Evolutionary conservation across 179 eudicot genomes (phyloP).

Genomic region (Patellifolia procumbens): DNA sequence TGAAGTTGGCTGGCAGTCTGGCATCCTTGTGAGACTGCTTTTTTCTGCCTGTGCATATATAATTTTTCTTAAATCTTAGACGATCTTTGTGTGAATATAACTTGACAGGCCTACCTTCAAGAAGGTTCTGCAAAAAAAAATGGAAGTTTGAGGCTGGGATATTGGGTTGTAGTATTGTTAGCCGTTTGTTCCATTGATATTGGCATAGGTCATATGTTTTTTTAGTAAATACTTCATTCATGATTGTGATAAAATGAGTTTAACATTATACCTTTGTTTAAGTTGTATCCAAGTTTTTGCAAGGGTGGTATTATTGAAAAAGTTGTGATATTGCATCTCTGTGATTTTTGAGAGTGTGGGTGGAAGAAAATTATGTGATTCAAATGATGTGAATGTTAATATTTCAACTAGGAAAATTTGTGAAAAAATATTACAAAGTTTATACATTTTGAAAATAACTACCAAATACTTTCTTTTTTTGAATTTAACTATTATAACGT

Average conservation of each 20-base stretch:
- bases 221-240: background rate
- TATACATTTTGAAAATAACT: too few relatives aligned
- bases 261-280: background rate
- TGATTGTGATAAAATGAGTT: background rate
- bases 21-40: too few relatives aligned
- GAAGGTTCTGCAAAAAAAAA: slow-evolving; percentile 3
- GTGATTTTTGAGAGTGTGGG: background rate
- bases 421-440: too few relatives aligned
- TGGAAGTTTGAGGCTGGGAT: too few relatives aligned
- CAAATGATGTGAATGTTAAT: background rate
- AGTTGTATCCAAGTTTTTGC: background rate
- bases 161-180: too few relatives aligned
- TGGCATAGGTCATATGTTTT: background rate
- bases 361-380: background rate
- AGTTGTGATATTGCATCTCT: background rate
- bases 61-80: background rate
- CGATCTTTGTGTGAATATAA: slow-evolving; percentile 7
- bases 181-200: slow-evolving; percentile 12
- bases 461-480: too few relatives aligned
- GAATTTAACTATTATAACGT: too few relatives aligned
- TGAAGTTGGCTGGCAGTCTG: slow-evolving; percentile 2
- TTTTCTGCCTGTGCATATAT: slow-evolving; percentile 1
- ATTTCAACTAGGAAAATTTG: too few relatives aligned
- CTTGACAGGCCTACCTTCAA: background rate
- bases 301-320: background rate